Base-by-base conservation (phyloP, 495 filamentous ascomycete genomes). In the Choiromyces venosus region DNA sequence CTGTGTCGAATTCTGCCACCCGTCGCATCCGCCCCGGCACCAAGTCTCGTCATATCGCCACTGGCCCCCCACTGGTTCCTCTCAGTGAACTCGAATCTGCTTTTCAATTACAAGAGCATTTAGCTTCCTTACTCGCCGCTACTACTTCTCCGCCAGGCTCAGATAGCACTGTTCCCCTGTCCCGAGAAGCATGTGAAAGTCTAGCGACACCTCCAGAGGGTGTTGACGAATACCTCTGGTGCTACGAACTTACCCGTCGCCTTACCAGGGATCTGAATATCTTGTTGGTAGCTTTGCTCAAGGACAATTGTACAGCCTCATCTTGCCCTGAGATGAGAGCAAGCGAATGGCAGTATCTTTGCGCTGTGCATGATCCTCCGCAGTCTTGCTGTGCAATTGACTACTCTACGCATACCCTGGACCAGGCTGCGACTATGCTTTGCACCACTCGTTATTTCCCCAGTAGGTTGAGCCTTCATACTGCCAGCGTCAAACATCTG, bases 321-420 rank as follows among this genome's bases (percentile, higher is more conserved):
- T 96, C 96, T 5, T 99, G 95, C 80, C 92, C 93, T 39, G 96
- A 99, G 83, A 99, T 99, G 95, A 93, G 96, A 75, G 95, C 96
- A 4, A 92, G 89, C 67, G 95, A 99, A 84, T 99, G 95, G 95
- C 95, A 99, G 83, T 99, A 97, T 80, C 89, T 99, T 74, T 99
- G 95, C 85, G 95, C 95, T 52, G 96, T 98, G 0, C 96, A 98
- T 82, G 94, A 97, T 73, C 88, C 91, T 35, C 95, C 95, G 37
- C 97, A 98, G 83, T 88, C 88, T 74, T 99, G 95, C 85, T 97
- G 94, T 82, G 95, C 95, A 3, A 97, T 99, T 80, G 95, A 99
- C 82, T 99, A 99, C 83, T 97, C 93, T 86, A 97, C 93, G 82
- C 95, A 99, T 81, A 99, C 95, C 0, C 89, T 99, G 61, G 95